Conservation (phyloP, 805 yeast genomes). For the Metschnikowia cerradonensis region DNA sequence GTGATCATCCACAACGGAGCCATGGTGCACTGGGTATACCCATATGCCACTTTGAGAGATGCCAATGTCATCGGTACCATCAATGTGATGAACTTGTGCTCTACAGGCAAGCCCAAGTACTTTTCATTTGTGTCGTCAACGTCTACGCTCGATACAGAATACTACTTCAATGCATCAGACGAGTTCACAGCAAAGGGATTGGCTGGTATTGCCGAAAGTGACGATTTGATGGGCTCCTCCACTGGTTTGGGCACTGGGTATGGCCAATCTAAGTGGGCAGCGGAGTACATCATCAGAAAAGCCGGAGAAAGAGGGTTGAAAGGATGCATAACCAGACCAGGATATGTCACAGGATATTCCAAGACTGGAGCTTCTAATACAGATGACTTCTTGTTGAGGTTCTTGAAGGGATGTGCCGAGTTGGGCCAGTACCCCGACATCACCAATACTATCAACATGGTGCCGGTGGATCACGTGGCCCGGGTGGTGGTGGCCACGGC, state of each 20-base stretch:
- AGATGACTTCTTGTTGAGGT: conserved; percentile 91
- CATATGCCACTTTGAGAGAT: conserved; percentile 83
- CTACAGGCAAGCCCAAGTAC: conserved; percentile 75
- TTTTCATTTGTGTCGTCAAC: conserved; percentile 95
- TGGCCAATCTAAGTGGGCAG: conserved; percentile 98
- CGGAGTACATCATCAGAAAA: conserved; percentile 79
- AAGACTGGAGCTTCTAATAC: conserved; percentile 87
- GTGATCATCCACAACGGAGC: conserved; percentile 95
- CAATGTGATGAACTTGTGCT: conserved; percentile 74
- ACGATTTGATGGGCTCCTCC: conserved; percentile 77
- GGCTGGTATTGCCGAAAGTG: conserved; percentile 75
- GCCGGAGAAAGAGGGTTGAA: conserved; percentile 87
- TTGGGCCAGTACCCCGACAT: conserved; percentile 84
- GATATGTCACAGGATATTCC: conserved; percentile 88
- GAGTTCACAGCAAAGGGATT: conserved; percentile 58
- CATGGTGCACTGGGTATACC: conserved; percentile 97
- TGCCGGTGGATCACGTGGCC: conserved; percentile 98
- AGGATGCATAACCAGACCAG: conserved; percentile 92
- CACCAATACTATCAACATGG: conserved; percentile 86
- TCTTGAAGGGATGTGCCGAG: conserved; percentile 92
- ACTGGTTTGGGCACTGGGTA: conserved; percentile 85
- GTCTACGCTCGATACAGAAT: conserved; percentile 81
- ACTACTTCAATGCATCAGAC: conserved; percentile 77
- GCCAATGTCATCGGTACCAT: conserved; percentile 89
- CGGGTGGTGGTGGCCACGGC: conserved; percentile 82